Conservation (phyloP, 306 rosid genomes). For the Cicer cuneatum region DNA sequence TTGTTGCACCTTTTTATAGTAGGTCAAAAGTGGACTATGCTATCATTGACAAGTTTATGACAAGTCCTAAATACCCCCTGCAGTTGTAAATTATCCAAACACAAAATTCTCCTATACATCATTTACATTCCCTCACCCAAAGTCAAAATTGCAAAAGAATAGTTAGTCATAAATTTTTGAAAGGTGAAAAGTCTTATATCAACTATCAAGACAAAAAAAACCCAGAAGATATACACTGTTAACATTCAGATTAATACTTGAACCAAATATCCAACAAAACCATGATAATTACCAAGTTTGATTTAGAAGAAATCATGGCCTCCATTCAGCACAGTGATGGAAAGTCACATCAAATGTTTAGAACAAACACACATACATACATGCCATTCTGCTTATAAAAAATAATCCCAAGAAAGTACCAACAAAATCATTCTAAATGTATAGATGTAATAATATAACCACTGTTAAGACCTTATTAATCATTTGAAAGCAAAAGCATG, state of each 20-base stretch:
- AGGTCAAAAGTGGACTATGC: too few relatives aligned
- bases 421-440: constrained; percentile 13
- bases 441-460: not conserved
- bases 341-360: not conserved
- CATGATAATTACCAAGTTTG: too few relatives aligned
- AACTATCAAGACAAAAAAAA: too few relatives aligned
- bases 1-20: too few relatives aligned
- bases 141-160: not conserved
- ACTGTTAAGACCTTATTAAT: not conserved
- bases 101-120: too few relatives aligned
- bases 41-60: too few relatives aligned
- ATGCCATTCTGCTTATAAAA: not conserved
- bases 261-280: too few relatives aligned
- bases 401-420: not conserved
- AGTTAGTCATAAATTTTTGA: not conserved
- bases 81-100: too few relatives aligned
- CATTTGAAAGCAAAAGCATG: not conserved
- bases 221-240: too few relatives aligned
- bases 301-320: too few relatives aligned
- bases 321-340: not conserved
- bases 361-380: not conserved
- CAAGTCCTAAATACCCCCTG: too few relatives aligned
- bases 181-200: not conserved
- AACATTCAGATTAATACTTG: too few relatives aligned
- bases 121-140: not conserved